Evolutionary conservation across 345 rosid genomes (phyloP).

Genomic region (Conringia planisiliqua): DNA sequence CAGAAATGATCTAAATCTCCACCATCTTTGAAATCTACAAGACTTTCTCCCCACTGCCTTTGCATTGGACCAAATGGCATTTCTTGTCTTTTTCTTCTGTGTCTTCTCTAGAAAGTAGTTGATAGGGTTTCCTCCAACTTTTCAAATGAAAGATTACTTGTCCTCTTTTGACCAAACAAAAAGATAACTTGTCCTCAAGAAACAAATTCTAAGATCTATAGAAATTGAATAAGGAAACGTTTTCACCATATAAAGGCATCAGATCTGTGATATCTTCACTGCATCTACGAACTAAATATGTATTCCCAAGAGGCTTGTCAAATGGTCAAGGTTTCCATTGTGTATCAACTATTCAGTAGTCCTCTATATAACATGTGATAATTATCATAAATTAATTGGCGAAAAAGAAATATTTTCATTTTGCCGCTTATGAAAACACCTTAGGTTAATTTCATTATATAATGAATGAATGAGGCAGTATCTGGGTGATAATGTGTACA

Average conservation of each 20-base stretch:
- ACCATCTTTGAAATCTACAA: constrained; percentile 36
- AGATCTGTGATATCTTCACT: background rate
- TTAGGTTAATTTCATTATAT: background rate
- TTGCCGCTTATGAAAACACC: background rate
- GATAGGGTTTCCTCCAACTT: constrained; percentile 7
- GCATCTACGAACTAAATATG: background rate
- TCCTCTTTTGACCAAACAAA: background rate
- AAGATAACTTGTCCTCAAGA: background rate
- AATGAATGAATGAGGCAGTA: background rate
- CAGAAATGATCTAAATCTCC: constrained; percentile 31
- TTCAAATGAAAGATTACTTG: background rate
- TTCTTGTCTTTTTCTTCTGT: constrained; percentile 23
- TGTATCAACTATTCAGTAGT: background rate
- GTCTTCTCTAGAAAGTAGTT: constrained; percentile 16
- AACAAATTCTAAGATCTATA: background rate
- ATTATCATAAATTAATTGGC: background rate
- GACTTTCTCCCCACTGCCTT: constrained; percentile 25
- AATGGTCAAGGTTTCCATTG: background rate
- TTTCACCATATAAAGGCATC: background rate
- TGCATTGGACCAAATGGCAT: constrained; percentile 27
- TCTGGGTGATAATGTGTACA: background rate
- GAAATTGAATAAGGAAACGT: background rate
- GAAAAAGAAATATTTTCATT: background rate
- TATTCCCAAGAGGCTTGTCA: background rate
- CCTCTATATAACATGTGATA: background rate